These are phyloP conservation scores for Hydnum rufescens DNA, from an alignment of 768 basidiomycete species.

Conservation along the genomic window DNA sequence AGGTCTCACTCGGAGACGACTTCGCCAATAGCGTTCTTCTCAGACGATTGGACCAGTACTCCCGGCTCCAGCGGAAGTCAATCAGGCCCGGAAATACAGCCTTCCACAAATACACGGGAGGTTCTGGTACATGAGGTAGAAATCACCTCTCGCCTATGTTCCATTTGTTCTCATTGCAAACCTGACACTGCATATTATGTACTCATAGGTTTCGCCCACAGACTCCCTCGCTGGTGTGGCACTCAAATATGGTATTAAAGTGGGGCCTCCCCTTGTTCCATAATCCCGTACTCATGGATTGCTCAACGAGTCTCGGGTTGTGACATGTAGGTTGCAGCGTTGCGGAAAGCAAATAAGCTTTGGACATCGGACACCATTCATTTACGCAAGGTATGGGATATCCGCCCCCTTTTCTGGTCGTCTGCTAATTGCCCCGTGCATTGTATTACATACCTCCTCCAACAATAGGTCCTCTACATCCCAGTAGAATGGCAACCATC, in stretches of 20 bases:
- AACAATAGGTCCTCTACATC: slow-evolving; percentile 6
- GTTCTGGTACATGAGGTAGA: slow-evolving; percentile 10
- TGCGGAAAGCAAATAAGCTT: slow-evolving; percentile 76
- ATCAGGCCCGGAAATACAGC: not conserved
- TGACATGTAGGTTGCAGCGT: slow-evolving; percentile 29
- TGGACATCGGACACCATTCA: slow-evolving; percentile 91
- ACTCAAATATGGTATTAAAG: slow-evolving; percentile 69
- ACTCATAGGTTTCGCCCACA: slow-evolving; percentile 35
- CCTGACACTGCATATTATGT: too few relatives aligned
- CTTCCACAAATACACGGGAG: slow-evolving; percentile 3
- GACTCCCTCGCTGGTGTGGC: slow-evolving; percentile 81
- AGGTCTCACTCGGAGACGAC: not conserved
- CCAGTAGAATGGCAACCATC: slow-evolving; percentile 5
- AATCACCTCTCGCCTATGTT: too few relatives aligned
- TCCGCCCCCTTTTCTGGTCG: slow-evolving; percentile 24
- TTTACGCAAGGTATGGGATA: slow-evolving; percentile 33
- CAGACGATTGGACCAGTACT: not conserved
- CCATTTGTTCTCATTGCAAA: not conserved
- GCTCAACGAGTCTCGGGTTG: not conserved
- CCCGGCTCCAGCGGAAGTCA: not conserved
- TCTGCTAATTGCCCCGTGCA: not conserved
- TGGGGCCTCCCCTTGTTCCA: slow-evolving; percentile 16
- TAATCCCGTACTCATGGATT: not conserved
- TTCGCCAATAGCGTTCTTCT: not conserved
- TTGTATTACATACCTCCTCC: not conserved